phyloP scores from a whole-genome alignment of 2,329 filamentous ascomycete genomes.

The Beauveria sp. region DNA sequence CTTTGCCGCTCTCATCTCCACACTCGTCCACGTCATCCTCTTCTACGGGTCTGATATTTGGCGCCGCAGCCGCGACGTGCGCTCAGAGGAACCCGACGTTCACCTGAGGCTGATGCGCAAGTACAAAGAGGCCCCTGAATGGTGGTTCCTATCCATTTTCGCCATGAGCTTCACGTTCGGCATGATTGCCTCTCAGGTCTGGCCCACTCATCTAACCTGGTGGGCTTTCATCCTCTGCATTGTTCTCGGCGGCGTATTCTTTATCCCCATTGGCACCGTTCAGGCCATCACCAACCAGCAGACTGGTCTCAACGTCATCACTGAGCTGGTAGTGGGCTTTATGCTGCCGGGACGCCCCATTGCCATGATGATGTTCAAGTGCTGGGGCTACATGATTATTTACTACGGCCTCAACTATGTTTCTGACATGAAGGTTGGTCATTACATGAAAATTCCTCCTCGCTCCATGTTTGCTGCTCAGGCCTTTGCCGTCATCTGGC shows the following conservation, averaged over 20 bases:
- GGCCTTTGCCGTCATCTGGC: conserved; percentile 32
- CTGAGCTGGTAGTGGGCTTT: conserved; percentile 42
- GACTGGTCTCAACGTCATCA: conserved; percentile 40
- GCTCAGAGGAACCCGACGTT: conserved; percentile 38
- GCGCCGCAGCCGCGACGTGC: conserved; percentile 22
- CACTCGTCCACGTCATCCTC: conserved; percentile 43
- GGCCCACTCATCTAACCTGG: conserved; percentile 35
- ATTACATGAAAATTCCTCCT: conserved; percentile 47
- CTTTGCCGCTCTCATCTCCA: conserved; percentile 47
- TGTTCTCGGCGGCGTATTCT: conserved; percentile 31
- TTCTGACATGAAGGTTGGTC: conserved; percentile 43
- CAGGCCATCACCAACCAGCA: conserved; percentile 42
- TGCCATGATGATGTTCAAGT: conserved; percentile 45
- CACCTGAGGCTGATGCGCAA: conserved; percentile 39
- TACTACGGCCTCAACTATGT: conserved; percentile 40
- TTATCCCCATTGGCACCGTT: conserved; percentile 37
- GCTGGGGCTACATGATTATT: conserved; percentile 37
- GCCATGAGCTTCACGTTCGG: conserved; percentile 41
- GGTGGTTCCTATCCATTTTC: conserved; percentile 47
- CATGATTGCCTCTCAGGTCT: conserved; percentile 29
- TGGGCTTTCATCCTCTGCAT: conserved; percentile 35
- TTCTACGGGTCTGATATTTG: conserved; percentile 45
- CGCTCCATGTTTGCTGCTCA: conserved; percentile 40
- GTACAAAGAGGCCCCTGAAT: conserved; percentile 24
- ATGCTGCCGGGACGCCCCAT: conserved; percentile 39